phyloP scores from a whole-genome alignment of 495 filamentous ascomycete genomes.

The Trichocladium antarcticum region DNA sequence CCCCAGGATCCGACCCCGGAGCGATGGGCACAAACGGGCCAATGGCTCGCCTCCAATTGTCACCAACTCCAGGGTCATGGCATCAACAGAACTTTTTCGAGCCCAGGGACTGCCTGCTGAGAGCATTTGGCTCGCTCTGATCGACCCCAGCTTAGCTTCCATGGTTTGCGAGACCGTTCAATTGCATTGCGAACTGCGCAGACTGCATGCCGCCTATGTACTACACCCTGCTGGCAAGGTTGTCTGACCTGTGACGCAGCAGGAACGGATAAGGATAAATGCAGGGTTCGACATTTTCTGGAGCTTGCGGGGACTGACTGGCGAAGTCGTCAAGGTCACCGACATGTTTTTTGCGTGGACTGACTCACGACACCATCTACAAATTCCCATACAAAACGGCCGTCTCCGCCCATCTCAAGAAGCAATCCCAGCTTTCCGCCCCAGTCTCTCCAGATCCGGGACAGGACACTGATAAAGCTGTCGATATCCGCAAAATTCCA shows the following conservation, averaged over 20 bases:
- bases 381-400: not conserved
- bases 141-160: no score
- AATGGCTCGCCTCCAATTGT: constrained; percentile 3
- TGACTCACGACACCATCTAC: constrained; percentile 6
- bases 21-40: not conserved
- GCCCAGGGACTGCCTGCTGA: not conserved
- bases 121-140: no score
- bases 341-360: constrained; percentile 3
- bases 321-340: constrained; percentile 1
- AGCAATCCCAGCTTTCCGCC: not conserved
- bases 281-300: not conserved
- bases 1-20: not conserved
- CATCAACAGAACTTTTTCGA: not conserved
- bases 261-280: not conserved
- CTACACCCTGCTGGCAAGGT: no score
- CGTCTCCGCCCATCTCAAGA: not conserved
- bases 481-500: no score
- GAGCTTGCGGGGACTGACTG: not conserved
- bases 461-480: not conserved
- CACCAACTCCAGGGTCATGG: not conserved
- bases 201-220: no score
- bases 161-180: not conserved
- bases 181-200: not conserved
- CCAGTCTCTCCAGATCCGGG: not conserved
- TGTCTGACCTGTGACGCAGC: not conserved